These are phyloP conservation scores for Quercus tomentella DNA, from an alignment of 331 rosid species.

Conservation along the genomic window DNA sequence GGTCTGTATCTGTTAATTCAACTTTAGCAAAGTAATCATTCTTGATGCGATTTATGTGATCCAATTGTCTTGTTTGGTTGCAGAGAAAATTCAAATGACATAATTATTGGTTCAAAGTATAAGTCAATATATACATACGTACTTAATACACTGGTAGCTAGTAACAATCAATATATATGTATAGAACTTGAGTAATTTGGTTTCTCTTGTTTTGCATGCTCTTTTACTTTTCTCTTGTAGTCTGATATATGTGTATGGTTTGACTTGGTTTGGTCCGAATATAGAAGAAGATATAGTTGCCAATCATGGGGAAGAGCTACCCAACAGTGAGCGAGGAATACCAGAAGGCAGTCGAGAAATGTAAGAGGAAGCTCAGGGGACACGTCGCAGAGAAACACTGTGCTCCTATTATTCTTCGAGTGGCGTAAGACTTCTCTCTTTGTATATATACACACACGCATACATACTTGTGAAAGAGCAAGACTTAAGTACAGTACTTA, in stretches of 20 bases:
- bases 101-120: too few species aligned
- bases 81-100: too few species aligned
- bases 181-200: too few species aligned
- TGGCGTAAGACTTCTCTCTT: slow-evolving; percentile 29
- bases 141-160: too few species aligned
- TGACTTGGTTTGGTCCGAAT: not conserved
- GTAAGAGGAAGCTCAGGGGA: slow-evolving; percentile 50
- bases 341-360: slow-evolving; percentile 39
- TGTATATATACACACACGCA: too few species aligned
- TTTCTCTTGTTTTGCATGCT: too few species aligned
- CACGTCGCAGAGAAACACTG: slow-evolving; percentile 44
- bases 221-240: too few species aligned
- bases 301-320: slow-evolving; percentile 40
- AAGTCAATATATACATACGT: too few species aligned
- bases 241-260: not conserved
- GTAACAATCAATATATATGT: too few species aligned
- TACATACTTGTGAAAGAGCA: too few species aligned
- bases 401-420: slow-evolving; percentile 48
- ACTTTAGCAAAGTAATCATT: not conserved
- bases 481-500: too few species aligned
- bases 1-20: not conserved
- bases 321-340: slow-evolving; percentile 41
- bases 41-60: not conserved
- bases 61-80: not conserved
- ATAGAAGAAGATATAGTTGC: not conserved